A percentile compares a stretch with the other conserved stretches of the same genome.
Conservation (phyloP, 2,329 filamentous ascomycete species). For the Trichophyton rubrum region DNA sequence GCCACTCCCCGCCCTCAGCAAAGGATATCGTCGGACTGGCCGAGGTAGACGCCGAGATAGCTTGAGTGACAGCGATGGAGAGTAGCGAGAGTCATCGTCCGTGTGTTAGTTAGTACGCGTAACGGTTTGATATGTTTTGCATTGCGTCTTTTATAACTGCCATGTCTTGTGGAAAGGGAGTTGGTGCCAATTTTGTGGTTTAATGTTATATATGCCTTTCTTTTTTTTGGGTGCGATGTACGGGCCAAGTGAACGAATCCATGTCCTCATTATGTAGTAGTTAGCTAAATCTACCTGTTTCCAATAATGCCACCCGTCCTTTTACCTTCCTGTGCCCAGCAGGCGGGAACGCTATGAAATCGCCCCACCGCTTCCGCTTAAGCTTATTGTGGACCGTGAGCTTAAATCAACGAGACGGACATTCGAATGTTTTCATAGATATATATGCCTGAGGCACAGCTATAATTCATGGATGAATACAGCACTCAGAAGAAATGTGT, state of each 20-base stretch:
- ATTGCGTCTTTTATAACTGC: not conserved
- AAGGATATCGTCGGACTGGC: conserved; percentile 29
- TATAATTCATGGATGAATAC: too few species aligned
- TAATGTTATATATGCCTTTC: not conserved
- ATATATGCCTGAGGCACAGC: not conserved
- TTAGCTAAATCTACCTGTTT: not conserved
- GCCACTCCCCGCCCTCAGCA: conserved; percentile 43
- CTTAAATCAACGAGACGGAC: not conserved
- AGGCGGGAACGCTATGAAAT: not conserved
- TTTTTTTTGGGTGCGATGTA: not conserved
- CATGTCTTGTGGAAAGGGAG: not conserved
- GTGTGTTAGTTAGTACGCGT: not conserved
- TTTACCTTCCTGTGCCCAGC: not conserved
- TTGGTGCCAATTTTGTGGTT: not conserved
- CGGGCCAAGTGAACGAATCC: not conserved
- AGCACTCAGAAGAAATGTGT: too few species aligned
- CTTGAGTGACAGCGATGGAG: conserved; percentile 42
- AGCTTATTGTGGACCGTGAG: not conserved
- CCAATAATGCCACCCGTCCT: not conserved
- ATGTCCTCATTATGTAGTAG: conserved; percentile 2
- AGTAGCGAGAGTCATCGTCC: conserved; percentile 20
- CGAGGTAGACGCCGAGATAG: conserved; percentile 38
- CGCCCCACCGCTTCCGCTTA: not conserved
- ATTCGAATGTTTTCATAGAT: not conserved
- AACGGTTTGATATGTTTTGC: not conserved